Base-by-base conservation (phyloP, 2,329 filamentous ascomycete species). In the Septoria petroselini region DNA sequence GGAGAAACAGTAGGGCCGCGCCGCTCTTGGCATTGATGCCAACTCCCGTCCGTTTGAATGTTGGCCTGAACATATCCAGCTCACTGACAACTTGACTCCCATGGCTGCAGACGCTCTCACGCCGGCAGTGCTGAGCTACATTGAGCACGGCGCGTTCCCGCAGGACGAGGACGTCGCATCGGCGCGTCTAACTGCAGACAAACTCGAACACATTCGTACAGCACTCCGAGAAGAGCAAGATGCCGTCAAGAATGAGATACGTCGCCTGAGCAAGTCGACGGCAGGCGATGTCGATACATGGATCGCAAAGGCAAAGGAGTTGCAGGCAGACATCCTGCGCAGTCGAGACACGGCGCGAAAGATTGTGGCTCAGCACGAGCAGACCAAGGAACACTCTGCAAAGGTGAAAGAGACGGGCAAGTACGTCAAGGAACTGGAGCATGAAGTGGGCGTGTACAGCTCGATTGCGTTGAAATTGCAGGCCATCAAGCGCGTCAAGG, bases 321-420 rank as follows among this genome's bases (percentile, higher is more conserved):
- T 96, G 6, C 88, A 95, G 67, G 80, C 84, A 54, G 91, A 96
- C 65, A 91, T 96, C 58, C 82, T 88, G 62, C 80, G 82, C 39
- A 91, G 89, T 18, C 85, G 88, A 62, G 78, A 81, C 12, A 83
- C 90, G 29, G 90, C 91, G 17, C 84, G 84, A 62, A 83, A 90
- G 50, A 94, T 97, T 51, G 80, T 91, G 4, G 79, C 83, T 37
- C 81, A 89, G 62, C 84, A 90, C 44, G 85, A 91, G 63, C 80
- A 77, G 21, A 82, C 84, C 9, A 81, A 82, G 53, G 73, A 75
- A 34, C 73, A 88, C 18, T 75, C 86, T 40, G 77, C 79, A 41
- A 73, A 81, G 51, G 84, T 85, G 0, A 80, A 87, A 31, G 81
- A 84, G 65, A 73, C 77, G 8, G 69, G 69, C 21, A 73, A 70